A percentile compares a stretch with the other conserved stretches of the same genome.
Conservation (phyloP, 164 flowering plant genomes). For the Hamamelis virginiana region DNA sequence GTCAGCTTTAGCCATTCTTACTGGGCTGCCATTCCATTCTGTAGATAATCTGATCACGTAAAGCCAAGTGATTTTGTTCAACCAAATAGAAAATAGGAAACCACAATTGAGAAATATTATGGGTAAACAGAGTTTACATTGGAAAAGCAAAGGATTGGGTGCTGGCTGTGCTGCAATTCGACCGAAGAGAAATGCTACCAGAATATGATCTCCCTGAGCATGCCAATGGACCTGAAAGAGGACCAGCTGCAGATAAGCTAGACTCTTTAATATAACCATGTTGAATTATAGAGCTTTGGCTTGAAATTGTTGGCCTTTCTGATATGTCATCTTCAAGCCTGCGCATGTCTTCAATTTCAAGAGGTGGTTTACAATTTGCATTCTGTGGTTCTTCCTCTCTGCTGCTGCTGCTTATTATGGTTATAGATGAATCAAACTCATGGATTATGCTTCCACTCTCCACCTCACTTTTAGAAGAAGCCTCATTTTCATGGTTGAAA, state of each 20-base stretch:
- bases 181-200: conserved; percentile 33
- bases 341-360: neutral
- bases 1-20: conserved; percentile 28
- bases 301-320: conserved; percentile 2
- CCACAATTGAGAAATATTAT: neutral
- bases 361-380: neutral
- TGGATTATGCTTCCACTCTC: conserved; percentile 7
- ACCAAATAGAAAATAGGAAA: neutral
- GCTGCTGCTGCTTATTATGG: conserved; percentile 1
- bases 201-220: conserved; percentile 11
- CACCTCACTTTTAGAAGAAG: conserved; percentile 4
- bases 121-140: conserved; percentile 22
- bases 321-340: conserved; percentile 1
- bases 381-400: neutral
- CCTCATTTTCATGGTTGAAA: neutral
- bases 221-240: neutral
- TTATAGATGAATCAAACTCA: neutral
- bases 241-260: conserved; percentile 13
- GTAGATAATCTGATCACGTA: conserved; percentile 26
- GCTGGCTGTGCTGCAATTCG: conserved; percentile 36
- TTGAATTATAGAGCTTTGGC: conserved; percentile 4
- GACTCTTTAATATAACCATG: conserved; percentile 19
- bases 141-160: conserved; percentile 47
- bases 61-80: neutral
- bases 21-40: conserved; percentile 34